Evolutionary conservation across 2,329 filamentous ascomycete species (phyloP), one percentile per base, ranked within the genome.

Genomic region (Graphilbum fragrans): DNA sequence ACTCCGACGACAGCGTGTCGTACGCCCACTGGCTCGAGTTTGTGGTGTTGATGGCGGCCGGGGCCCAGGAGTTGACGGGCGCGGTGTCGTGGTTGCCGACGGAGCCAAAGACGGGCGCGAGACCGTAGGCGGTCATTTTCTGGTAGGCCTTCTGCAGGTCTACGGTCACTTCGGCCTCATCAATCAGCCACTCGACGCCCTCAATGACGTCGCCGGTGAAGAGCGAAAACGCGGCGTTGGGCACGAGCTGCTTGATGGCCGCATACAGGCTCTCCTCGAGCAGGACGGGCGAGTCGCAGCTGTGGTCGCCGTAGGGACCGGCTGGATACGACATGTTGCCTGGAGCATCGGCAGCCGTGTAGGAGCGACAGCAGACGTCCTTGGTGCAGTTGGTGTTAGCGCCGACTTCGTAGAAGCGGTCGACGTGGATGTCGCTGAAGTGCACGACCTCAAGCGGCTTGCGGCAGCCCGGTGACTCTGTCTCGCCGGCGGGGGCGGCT

Each of bases 121-220:
- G n/a, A n/a, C 63, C 56, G 1, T 58, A 53, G 1, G 52, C 49
- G 20, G 59, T 55, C 61, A 75, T 72, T 31, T 60, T 57, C 4
- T 50, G 49, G 49, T 74, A 75, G 3, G 69, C 66, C 27, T 62
- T 53, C 20, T 62, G 57, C 41, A 77, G 52, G 29, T 49, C 49
- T 49, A 49, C 38, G 5, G 47, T 52, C 41, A 56, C 59, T 41
- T 54, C 52, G 39, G 41, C 38, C 42, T 50, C 47, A 18, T 42
- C 51, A 29, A 66, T 68, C 39, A 63, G 60, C 67, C 67, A 70
- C 37, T 70, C 51, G 3, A 61, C 65, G 42, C 73, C 69, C 42
- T 74, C 68, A 11, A 74, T 59, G 25, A 77, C 63, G 45, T 77
- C 73, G 4, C 73, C 73, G 0, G 73, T 77, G 54, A 74, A 77